phyloP scores from a whole-genome alignment of 176 grass and related monocot genomes.

The Hordeum vulgare region DNA sequence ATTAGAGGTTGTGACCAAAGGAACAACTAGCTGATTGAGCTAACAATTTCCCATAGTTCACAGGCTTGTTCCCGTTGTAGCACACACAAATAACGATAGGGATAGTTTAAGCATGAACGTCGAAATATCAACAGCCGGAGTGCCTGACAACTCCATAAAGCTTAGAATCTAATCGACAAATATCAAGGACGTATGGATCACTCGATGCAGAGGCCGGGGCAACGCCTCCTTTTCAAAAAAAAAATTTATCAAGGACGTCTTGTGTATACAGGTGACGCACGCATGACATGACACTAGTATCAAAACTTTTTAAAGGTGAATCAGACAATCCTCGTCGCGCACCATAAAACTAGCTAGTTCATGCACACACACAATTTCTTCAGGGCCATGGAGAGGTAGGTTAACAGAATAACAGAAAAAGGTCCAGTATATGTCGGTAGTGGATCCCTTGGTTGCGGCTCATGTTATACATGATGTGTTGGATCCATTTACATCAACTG shows the following conservation, averaged over 20 bases:
- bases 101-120: background rate
- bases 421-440: background rate
- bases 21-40: background rate
- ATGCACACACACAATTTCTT: background rate
- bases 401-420: constrained; percentile 9
- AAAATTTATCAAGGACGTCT: background rate
- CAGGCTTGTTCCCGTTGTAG: background rate
- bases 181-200: background rate
- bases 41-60: background rate
- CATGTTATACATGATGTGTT: constrained; percentile 55
- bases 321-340: constrained; percentile 25
- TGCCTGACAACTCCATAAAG: background rate
- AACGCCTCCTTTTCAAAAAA: no score
- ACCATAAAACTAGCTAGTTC: constrained; percentile 34
- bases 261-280: background rate
- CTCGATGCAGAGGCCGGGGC: no score
- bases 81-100: background rate
- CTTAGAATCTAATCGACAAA: background rate
- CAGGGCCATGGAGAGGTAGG: background rate
- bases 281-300: background rate
- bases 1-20: background rate
- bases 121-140: background rate
- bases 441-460: constrained; percentile 32
- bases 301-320: constrained; percentile 40
- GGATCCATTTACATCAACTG: constrained; percentile 32